These are phyloP conservation scores for Auriculariales sp. DNA, from an alignment of 768 basidiomycete genomes.

Conservation along the genomic window DNA sequence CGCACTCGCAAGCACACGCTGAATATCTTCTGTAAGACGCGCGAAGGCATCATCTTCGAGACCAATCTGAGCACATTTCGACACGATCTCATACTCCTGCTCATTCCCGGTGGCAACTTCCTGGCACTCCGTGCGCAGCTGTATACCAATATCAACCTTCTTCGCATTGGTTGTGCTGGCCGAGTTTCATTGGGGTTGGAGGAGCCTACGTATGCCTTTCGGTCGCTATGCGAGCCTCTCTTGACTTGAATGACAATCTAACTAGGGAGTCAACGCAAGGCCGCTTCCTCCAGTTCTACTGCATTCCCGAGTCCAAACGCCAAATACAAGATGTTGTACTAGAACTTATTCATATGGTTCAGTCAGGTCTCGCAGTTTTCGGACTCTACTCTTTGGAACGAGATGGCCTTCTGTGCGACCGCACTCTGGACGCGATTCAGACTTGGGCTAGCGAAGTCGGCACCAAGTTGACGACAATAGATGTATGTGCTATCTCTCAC, in stretches of 20 bases:
- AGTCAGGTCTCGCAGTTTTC: constrained; percentile 55
- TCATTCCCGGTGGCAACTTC: constrained; percentile 59
- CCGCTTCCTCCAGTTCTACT: constrained; percentile 60
- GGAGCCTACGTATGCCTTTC: constrained; percentile 45
- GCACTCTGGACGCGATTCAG: constrained; percentile 55
- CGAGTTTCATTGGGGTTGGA: constrained; percentile 64
- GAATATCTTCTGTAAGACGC: constrained; percentile 26
- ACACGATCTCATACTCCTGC: constrained; percentile 75
- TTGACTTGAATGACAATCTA: constrained; percentile 2
- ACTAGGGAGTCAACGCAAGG: constrained; percentile 65
- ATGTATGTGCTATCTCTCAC: constrained; percentile 24
- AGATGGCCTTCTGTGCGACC: constrained; percentile 65
- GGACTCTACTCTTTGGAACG: constrained; percentile 39
- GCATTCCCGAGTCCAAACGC: constrained; percentile 30
- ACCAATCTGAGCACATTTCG: constrained; percentile 81
- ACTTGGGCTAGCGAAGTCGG: constrained; percentile 57
- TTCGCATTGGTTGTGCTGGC: constrained; percentile 77
- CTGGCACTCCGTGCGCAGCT: constrained; percentile 47
- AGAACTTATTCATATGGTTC: constrained; percentile 62
- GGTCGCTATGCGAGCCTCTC: background rate
- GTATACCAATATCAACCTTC: constrained; percentile 68
- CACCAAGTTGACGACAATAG: constrained; percentile 41
- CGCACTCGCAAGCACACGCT: background rate
- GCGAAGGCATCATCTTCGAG: constrained; percentile 56
- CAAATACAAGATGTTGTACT: constrained; percentile 37